Base-by-base conservation (phyloP, 1,284 basidiomycete genomes). In the Fomitiporia mediterranea region DNA sequence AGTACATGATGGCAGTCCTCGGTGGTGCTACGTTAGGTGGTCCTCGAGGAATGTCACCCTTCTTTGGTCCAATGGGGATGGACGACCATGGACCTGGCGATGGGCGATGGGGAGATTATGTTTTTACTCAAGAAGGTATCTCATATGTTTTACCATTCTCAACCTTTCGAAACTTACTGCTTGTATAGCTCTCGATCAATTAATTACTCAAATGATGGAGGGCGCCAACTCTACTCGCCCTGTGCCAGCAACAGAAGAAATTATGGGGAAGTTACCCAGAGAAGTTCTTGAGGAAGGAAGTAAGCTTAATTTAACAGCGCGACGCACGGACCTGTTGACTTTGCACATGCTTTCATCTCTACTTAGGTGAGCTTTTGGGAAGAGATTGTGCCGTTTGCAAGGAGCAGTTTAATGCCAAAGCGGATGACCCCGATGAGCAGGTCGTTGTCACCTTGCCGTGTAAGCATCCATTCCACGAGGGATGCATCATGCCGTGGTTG, bases 401-500 rank as follows among this genome's bases (percentile, higher is more conserved):
- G 69, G 87, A 90, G 25, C 83, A 85, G 54, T 90, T 90, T 68
- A 77, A 74, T 51, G 68, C 85, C 13, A 71, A 74, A 44, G 79
- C 82, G 2, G 85, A 88, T 53, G 83, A 89, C 62, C 82, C 83
- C 1, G 84, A 82, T 51, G 86, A 90, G 61, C 80, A 82, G 61
- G 67, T 87, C 25, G 74, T 89, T 13, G 71, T 90, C 5, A 84
- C 83, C 0, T 73, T 93, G 17, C 89, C 89, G 2, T 92, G 90
- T 74, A 80, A 82, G 59, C 89, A 91, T 65, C 78, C 86, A 3
- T 93, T 91, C 72, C 90, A 93, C 64, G 80, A 88, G 63, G 78
- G 81, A 15, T 93, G 90, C 64, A 91, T 93, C 60, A 60, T 86
- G 17, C 89, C 88, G 0, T 93, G 90, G 90, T 71, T 93, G 19